These are phyloP conservation scores for Infundibulicybe gibba DNA, from an alignment of 768 basidiomycete genomes.

Conservation along the genomic window DNA sequence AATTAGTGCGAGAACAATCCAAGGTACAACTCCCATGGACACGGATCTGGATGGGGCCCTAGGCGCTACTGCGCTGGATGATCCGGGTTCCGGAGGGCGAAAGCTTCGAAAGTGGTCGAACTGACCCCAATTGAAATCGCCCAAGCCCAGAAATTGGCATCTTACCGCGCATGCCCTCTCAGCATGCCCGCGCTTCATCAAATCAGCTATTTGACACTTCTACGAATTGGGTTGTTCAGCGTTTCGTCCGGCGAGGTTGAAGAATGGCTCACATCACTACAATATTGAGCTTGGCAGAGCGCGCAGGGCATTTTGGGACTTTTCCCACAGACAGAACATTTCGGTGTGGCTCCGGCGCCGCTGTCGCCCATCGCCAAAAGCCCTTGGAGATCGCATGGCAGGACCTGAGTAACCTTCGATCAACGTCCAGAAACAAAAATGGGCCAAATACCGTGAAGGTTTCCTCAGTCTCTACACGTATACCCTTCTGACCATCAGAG, in stretches of 20 bases:
- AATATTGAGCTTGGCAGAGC: slow-evolving; percentile 15
- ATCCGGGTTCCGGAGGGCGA: neutral
- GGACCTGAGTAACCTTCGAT: slow-evolving; percentile 7
- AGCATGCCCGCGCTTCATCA: slow-evolving; percentile 12
- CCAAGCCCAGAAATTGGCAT: slow-evolving; percentile 19
- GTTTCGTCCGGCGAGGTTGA: neutral
- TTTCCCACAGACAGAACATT: slow-evolving; percentile 5
- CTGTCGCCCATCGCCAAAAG: slow-evolving; percentile 15
- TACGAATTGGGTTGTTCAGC: slow-evolving; percentile 2
- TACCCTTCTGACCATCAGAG: slow-evolving; percentile 21
- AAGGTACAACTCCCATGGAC: no score
- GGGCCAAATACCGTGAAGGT: slow-evolving; percentile 17
- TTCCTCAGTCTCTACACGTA: slow-evolving; percentile 19
- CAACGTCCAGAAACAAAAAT: neutral
- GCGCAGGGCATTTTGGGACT: slow-evolving; percentile 1
- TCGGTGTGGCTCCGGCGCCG: neutral
- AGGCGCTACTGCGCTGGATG: no score
- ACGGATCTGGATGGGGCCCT: no score
- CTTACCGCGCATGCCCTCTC: slow-evolving; percentile 19
- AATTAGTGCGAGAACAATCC: no score
- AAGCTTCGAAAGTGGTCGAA: slow-evolving; percentile 7
- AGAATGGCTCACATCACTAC: slow-evolving; percentile 14
- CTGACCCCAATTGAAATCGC: slow-evolving; percentile 16
- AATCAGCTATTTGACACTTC: slow-evolving; percentile 18
- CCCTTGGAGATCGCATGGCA: slow-evolving; percentile 14